Percentiles rank a stretch among this genome's conserved stretches.
Conservation (phyloP, 2,329 filamentous ascomycete species). For the Aspergillus uvarum region DNA sequence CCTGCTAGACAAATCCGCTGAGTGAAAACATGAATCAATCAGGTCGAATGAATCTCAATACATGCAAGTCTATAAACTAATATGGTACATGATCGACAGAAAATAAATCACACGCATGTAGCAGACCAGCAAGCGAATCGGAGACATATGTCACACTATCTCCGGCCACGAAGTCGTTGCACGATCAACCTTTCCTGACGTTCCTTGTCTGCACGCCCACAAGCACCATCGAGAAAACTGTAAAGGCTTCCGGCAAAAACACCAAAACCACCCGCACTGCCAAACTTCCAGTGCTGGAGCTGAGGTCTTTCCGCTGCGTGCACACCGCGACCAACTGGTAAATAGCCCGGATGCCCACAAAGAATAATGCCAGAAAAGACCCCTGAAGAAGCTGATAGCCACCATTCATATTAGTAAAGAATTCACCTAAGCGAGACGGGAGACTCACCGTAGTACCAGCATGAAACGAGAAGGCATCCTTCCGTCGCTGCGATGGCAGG, state of each 20-base stretch:
- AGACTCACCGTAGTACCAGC: constrained; percentile 10
- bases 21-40: no score
- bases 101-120: no score
- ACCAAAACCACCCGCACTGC: constrained; percentile 26
- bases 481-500: neutral
- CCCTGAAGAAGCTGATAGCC: constrained; percentile 2
- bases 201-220: constrained; percentile 25
- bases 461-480: neutral
- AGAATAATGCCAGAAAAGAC: constrained; percentile 15
- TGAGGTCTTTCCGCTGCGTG: constrained; percentile 21
- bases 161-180: no score
- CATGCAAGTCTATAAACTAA: no score
- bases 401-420: neutral
- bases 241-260: constrained; percentile 28
- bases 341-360: constrained; percentile 27
- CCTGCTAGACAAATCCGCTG: no score
- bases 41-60: no score
- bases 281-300: constrained; percentile 20
- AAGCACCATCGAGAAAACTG: constrained; percentile 17
- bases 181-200: neutral
- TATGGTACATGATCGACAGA: no score
- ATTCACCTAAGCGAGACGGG: neutral
- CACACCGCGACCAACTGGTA: constrained; percentile 24
- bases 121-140: no score
- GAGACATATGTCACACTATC: no score